Evolutionary conservation across 1,284 basidiomycete species (phyloP).

Genomic region (Apiotrichum gamsii): DNA sequence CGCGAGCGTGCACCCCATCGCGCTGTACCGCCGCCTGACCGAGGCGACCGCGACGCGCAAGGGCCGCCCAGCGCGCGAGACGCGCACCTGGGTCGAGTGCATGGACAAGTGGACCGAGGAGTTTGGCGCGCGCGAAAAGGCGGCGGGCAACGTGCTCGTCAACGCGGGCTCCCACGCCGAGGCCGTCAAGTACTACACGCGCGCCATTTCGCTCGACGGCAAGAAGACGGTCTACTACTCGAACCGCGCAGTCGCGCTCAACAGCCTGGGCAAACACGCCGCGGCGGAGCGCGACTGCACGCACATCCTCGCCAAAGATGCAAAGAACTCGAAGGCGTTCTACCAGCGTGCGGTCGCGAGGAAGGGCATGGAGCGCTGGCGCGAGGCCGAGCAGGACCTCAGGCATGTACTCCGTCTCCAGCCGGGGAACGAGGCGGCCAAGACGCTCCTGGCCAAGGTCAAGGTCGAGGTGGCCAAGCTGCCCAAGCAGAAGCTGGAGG

Average conservation of each 20-base stretch:
- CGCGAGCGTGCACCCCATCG: constrained; percentile 41
- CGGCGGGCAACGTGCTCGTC: constrained; percentile 42
- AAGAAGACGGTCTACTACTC: constrained; percentile 48
- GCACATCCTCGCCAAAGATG: constrained; percentile 37
- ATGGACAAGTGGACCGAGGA: constrained; percentile 49
- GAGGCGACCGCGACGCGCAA: constrained; percentile 33
- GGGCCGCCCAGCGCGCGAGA: constrained; percentile 14
- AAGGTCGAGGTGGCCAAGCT: constrained; percentile 30
- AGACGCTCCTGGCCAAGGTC: constrained; percentile 29
- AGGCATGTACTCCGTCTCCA: constrained; percentile 32
- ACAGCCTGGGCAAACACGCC: constrained; percentile 37
- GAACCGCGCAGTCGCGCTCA: constrained; percentile 47
- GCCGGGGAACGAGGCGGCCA: constrained; percentile 37
- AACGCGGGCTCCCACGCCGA: constrained; percentile 30
- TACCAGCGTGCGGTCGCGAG: constrained; percentile 45
- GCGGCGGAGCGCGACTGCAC: constrained; percentile 44
- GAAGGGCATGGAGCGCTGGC: constrained; percentile 35
- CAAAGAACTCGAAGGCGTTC: constrained; percentile 46
- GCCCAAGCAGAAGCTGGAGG: constrained; percentile 30
- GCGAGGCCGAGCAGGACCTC: constrained; percentile 43
- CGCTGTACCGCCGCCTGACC: constrained; percentile 43
- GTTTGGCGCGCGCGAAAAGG: constrained; percentile 44
- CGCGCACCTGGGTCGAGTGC: constrained; percentile 41
- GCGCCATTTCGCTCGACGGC: constrained; percentile 45
- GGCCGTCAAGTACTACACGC: constrained; percentile 44